Base-by-base conservation (phyloP, 2,329 filamentous ascomycete genomes). In the Penicillium sp. region DNA sequence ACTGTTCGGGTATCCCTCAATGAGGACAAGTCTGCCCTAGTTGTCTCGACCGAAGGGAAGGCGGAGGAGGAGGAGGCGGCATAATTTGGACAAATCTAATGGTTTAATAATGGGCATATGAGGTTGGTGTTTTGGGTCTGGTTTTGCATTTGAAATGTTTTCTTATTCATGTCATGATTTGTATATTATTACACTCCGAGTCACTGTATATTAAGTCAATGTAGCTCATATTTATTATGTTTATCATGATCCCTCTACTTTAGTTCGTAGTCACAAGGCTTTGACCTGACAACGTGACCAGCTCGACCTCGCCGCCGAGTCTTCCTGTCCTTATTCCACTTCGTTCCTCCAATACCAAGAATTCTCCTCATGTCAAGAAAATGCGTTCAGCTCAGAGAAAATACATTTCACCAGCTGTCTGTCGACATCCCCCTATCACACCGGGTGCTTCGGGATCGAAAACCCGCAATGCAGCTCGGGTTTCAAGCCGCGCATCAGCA, bases 1-100 rank as follows among this genome's bases (percentile, higher is more conserved):
- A 84, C 80, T 2, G 94, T 90, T 4, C 83, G 83, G 60, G 90
- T 97, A 13, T 81, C 79, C 52, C 82, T 97, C 60, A 89, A 86
- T 56, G 84, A 85, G 13, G 86, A 87, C 61, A 83, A 82, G 37
- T 79, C 82, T 45, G 85, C 84, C 0, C 74, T 92, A 57, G 82
- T 85, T 42, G 81, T 91, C 54, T 63, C 66, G 13, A 46, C 70
- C 28, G 68, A 72, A 57, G 60, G 65, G 51, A 38, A 59, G 55
- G 64, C 55, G 6, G 49, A 61, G 55, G 56, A 56, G 6, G 30
- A 33, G 30, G 56, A 56, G 6, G 30, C 10, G 30, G 40, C 51
- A 58, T 63, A 35, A 65, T 38, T 49, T 10, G 51, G 26, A n/a
- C 38, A 49, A 58, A 57, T 52, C 33, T 6, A 46, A 43, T 46